These are phyloP conservation scores for Trichophyton simii DNA, from an alignment of 2,329 filamentous ascomycete species.

Conservation along the genomic window DNA sequence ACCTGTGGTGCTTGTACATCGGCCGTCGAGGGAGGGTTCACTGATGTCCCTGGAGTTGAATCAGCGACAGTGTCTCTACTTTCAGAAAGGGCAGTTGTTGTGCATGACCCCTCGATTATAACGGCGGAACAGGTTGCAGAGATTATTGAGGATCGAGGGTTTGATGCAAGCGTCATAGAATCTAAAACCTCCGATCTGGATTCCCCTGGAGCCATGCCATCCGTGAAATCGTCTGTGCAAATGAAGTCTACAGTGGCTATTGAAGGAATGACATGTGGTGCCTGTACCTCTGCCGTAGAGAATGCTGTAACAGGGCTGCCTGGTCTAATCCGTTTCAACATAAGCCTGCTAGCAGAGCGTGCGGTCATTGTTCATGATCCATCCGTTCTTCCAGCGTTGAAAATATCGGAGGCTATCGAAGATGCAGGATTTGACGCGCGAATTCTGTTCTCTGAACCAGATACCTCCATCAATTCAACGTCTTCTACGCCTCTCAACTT, in stretches of 20 bases:
- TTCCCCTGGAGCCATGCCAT: conserved; percentile 14
- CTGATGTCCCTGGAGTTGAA: conserved; percentile 58
- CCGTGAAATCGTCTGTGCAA: conserved; percentile 24
- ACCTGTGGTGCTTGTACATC: conserved; percentile 84
- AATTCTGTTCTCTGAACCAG: conserved; percentile 62
- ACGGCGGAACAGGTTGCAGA: conserved; percentile 38
- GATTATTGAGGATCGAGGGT: conserved; percentile 40
- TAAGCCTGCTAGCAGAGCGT: conserved; percentile 83
- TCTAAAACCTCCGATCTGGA: conserved; percentile 48
- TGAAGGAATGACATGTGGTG: conserved; percentile 94
- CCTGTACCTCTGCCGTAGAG: conserved; percentile 87
- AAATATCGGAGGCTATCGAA: conserved; percentile 73
- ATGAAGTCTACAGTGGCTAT: conserved; percentile 76
- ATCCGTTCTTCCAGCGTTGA: conserved; percentile 53
- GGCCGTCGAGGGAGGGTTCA: conserved; percentile 69
- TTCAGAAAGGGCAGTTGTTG: conserved; percentile 72
- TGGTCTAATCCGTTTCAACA: conserved; percentile 80
- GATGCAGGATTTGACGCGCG: conserved; percentile 79
- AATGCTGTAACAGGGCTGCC: conserved; percentile 63
- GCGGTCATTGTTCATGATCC: conserved; percentile 79
- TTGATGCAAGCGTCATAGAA: conserved; percentile 42
- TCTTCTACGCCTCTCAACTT: conserved; percentile 56
- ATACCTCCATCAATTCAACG: conserved; percentile 43
- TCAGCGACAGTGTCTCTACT: conserved; percentile 71
- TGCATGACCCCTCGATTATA: conserved; percentile 54